These are phyloP conservation scores for Eucalyptus sp. DNA, from an alignment of 345 rosid species.

Conservation along the genomic window DNA sequence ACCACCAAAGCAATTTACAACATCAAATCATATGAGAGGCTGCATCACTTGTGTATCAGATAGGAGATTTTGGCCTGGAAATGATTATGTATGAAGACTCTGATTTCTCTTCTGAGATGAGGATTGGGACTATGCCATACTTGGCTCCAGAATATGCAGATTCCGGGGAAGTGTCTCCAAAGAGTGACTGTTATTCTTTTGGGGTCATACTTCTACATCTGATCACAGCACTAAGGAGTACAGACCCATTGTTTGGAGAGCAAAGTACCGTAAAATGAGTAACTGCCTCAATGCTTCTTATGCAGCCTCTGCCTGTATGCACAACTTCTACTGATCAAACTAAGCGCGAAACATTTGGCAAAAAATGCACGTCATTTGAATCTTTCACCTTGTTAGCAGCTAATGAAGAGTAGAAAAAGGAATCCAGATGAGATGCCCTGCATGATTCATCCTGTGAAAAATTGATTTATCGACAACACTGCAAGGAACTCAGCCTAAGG, in stretches of 20 bases:
- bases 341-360: background rate
- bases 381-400: background rate
- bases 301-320: background rate
- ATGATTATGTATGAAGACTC: constrained; percentile 9
- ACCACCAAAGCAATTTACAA: background rate
- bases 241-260: constrained; percentile 36
- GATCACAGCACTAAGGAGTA: constrained; percentile 41
- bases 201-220: constrained; percentile 52
- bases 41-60: background rate
- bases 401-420: background rate
- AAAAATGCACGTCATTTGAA: background rate
- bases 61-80: constrained; percentile 63
- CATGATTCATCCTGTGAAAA: background rate
- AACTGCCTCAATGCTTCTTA: background rate
- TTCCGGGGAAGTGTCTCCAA: constrained; percentile 33
- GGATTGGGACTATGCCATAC: constrained; percentile 40
- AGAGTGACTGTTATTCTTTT: constrained; percentile 54
- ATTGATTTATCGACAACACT: background rate
- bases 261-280: constrained; percentile 60
- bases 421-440: background rate
- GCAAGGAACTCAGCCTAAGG: background rate
- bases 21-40: background rate
- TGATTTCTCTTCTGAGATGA: constrained; percentile 33
- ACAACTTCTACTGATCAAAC: background rate
- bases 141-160: constrained; percentile 67